These are phyloP conservation scores for Camellia oleifera DNA, from an alignment of 179 eudicot species.

Conservation along the genomic window DNA sequence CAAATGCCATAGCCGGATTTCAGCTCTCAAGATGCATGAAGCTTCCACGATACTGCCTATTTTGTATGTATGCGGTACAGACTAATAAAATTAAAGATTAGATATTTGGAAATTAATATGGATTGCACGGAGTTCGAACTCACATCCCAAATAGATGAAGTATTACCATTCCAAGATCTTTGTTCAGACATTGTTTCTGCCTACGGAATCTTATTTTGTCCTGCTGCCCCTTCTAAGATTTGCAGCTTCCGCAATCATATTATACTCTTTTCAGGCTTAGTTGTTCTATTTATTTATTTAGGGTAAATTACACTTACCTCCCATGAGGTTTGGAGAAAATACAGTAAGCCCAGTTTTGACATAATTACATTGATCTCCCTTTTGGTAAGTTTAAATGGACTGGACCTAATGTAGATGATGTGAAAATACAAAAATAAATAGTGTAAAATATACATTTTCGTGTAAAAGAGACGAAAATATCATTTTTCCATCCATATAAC, in stretches of 20 bases:
- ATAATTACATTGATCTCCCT: no score
- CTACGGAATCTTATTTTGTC: neutral
- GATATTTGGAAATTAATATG: neutral
- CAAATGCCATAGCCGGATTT: neutral
- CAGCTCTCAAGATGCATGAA: neutral
- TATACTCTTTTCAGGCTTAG: neutral
- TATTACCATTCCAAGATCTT: neutral
- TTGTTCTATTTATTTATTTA: neutral
- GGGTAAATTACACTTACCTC: no score
- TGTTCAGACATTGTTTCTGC: neutral
- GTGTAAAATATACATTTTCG: no score
- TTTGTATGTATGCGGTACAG: no score
- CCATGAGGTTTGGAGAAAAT: no score
- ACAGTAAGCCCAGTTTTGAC: no score
- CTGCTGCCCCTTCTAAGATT: neutral
- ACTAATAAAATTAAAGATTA: neutral
- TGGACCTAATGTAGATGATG: no score
- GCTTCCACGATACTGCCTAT: neutral
- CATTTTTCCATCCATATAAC: no score
- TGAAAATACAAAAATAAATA: no score
- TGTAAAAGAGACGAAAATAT: no score
- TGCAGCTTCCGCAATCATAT: neutral
- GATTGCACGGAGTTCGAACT: neutral
- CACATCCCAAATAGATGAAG: neutral
- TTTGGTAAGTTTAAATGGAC: no score